Evolutionary conservation across 1,284 basidiomycete genomes (phyloP).

Genomic region (Apiotrichum gamsii): DNA sequence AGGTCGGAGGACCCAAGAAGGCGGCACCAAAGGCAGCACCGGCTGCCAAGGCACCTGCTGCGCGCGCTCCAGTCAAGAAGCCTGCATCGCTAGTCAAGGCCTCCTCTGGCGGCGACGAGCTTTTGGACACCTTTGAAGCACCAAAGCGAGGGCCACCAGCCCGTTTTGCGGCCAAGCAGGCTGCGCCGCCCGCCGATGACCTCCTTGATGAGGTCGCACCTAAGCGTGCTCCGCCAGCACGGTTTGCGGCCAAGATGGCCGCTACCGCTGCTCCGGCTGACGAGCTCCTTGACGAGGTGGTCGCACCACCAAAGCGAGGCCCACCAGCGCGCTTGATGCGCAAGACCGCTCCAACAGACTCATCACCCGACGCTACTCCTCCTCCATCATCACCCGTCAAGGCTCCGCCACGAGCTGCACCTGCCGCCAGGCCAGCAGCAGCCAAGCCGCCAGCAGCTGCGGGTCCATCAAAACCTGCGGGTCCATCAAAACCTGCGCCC

Average conservation of each 20-base stretch:
- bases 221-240: constrained; percentile 2
- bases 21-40: constrained; percentile 46
- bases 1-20: constrained; percentile 58
- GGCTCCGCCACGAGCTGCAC: constrained; percentile 34
- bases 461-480: too few species aligned
- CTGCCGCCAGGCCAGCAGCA: constrained; percentile 19
- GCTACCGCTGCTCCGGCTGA: constrained; percentile 20
- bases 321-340: neutral
- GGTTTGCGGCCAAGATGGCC: constrained; percentile 5
- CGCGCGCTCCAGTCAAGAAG: constrained; percentile 48
- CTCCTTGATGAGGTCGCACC: constrained; percentile 7
- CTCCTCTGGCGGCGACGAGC: neutral
- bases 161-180: neutral
- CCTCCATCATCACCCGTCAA: constrained; percentile 8
- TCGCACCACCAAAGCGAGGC: constrained; percentile 12
- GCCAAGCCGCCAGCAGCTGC: too few species aligned
- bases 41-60: constrained; percentile 47
- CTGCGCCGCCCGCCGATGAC: constrained; percentile 28
- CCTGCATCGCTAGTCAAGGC: constrained; percentile 25
- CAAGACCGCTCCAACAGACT: neutral
- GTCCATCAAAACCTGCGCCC: constrained; percentile 37
- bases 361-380: neutral
- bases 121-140: constrained; percentile 4
- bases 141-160: constrained; percentile 3
- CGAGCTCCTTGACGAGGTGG: constrained; percentile 21